Base-by-base conservation (phyloP, 148 eudicot species). In the Limonium bicolor region DNA sequence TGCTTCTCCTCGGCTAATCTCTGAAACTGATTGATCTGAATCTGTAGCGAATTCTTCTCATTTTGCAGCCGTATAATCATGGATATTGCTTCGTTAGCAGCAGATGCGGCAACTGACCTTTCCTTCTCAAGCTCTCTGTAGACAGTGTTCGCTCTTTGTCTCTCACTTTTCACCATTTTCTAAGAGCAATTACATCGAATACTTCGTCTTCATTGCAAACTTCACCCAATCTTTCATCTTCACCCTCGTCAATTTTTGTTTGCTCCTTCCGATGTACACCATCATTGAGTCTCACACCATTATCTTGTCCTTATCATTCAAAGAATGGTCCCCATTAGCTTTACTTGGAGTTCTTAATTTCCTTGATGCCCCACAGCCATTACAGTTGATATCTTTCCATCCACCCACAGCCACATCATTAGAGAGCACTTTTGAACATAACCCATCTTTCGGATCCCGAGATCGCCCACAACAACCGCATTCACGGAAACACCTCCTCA, bases 71-170 rank as follows among this genome's bases (percentile, higher is more conserved):
- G 65, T 54, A 71, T 48, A 43, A 90, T 80, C 97, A 84, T 80
- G 0, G 97, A 75, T 95, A 90, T 84, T 13, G 97, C 69, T 50
- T 88, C 97, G 34, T 68, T 77, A n/a, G 82, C 79, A 18, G 95
- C 76, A 1, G 85, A 66, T 0, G 95, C 62, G 32, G 95, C 64
- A 11, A 93, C 81, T 51, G 58, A 60, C 16, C 93, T 66, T 47
- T 90, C 97, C 70, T 78, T 80, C 48, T 71, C 87, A 9, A 90
- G 70, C 51, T 84, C 97, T 19, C 25, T 20, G 13, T 20, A 34
- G 56, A 79, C 79, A 15, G 40, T 60, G 47, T 66, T 48, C 0
- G 70, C 82, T 50, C 60, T 54, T 20, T 27, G 25, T 50, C 69
- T 75, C 55, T 84, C 76, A 14, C 31, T 53, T 57, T 73, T 80